Evolutionary conservation across 2,329 filamentous ascomycete genomes (phyloP), one percentile per base, ranked within the genome.

Genomic region (Massarina eburnea): DNA sequence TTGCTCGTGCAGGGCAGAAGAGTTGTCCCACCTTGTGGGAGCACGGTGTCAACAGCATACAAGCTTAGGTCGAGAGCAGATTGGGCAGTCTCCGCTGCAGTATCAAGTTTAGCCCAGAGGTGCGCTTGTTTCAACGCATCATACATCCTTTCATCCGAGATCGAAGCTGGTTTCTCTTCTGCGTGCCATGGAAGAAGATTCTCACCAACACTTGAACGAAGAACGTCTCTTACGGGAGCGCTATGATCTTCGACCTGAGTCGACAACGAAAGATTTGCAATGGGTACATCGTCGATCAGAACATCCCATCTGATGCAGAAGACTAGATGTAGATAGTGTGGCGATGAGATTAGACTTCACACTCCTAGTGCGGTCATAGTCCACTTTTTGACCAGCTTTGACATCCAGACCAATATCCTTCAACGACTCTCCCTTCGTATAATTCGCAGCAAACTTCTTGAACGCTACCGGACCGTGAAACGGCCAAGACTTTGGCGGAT

Each of bases 1-100:
- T 73, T 0, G 80, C 82, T 0, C 81, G 67, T 0, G 78, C 81
- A 0, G 86, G 75, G 48, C 76, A 81, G 49, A 86, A 82, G 0
- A 86, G 72, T 54, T 86, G 82, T 39, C 60, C 71, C 67, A 2
- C 69, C 69, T 4, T 49, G 41, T 8, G 40, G 47, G 18, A 58
- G 35, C 15, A 40, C 9, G n/a, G 7, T 44, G 8, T 51, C 52
- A 14, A 53, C 40, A 19, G 49, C 43, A 17, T 56, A 46, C 14
- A 52, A 30, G 21, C 33, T 46, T 8, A 49, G 15, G 32, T 57
- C 51, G 7, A 57, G 44, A 4, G 41, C 47, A 9, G 46, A 45
- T 4, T 37, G 39, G 29, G 18, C 22, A 8, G 8, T 14, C 17
- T 38, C 38, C 6, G 36, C 37, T 20, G 39, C 41, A 14, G 40